Evolutionary conservation across 1,284 basidiomycete species (phyloP), one percentile per base, ranked within the genome.

Genomic region (Tetrapyrgos nigripes): DNA sequence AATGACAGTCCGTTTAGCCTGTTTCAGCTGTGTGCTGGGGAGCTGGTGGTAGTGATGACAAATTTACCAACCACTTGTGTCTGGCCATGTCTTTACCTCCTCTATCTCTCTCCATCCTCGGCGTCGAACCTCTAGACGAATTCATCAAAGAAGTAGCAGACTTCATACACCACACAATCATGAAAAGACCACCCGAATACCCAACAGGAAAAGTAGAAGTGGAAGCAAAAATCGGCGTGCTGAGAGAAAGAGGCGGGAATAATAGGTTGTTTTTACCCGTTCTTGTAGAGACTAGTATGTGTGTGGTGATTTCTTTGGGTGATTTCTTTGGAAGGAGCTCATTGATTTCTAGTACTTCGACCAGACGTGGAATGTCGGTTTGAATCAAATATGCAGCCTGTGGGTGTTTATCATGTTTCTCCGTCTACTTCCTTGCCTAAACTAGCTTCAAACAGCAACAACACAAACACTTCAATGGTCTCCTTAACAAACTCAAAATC

Each of bases 111-210:
- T 94, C 92, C 21, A 94, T 98, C 66, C 89, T 98, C 46, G 94
- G 93, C 57, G 88, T 96, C 50, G 93, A 96, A 68, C 96, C 97
- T 2, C 78, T 96, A 40, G 96, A 98, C 75, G 96, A 98, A 71
- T 96, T 98, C 71, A 94, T 96, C 61, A 86, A 85, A 68, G 90
- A 93, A 66, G 84, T 99, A 48, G 96, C 93, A 24, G 94, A 98
- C 73, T 99, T 95, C 76, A 81, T 98, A 24, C 85, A 92, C 73
- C 85, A 87, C 66, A 85, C 82, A 76, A 85, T 92, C 63, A 69
- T 46, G 14, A 56, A 71, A 59, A 85, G 77, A 13, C 80, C 81
- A 21, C 81, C 84, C 2, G 80, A n/a, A n/a, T n/a, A 85, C 62
- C 64, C 78, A 53, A 72, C 70, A 46, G 81, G 79, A 24, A 79